These are phyloP conservation scores for Coprinellus micaceus DNA, from an alignment of 768 basidiomycete species.

Conservation along the genomic window DNA sequence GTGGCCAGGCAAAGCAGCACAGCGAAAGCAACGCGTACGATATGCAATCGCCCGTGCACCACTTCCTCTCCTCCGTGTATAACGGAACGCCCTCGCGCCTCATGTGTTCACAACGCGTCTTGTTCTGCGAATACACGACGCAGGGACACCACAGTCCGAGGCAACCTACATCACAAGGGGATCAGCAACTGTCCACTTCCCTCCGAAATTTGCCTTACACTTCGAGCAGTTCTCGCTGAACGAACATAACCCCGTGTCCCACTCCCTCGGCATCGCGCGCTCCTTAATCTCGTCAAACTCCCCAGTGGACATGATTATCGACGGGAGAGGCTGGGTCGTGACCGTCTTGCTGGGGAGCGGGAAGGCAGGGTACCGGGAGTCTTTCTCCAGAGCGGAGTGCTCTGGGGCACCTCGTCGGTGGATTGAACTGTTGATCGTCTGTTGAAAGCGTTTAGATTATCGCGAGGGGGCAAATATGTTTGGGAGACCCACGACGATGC, in stretches of 20 bases:
- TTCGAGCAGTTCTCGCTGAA: background rate
- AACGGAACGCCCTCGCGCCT: background rate
- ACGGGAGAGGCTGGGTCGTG: background rate
- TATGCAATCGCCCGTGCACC: slow-evolving; percentile 11
- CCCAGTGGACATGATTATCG: background rate
- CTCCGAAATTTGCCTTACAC: background rate
- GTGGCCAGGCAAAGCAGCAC: slow-evolving; percentile 19
- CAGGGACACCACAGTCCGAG: slow-evolving; percentile 17
- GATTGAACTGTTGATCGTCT: no score
- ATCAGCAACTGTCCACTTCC: background rate
- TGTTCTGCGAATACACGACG: slow-evolving; percentile 16
- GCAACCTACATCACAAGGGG: slow-evolving; percentile 9
- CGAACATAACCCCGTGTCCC: no score
- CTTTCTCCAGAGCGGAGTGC: background rate
- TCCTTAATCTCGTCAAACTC: background rate
- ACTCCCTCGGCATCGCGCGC: background rate
- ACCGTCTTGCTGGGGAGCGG: background rate
- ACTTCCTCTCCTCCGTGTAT: background rate
- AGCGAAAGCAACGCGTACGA: slow-evolving; percentile 15
- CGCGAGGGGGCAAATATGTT: no score
- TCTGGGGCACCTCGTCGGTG: background rate
- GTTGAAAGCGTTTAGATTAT: no score
- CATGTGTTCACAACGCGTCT: slow-evolving; percentile 16
- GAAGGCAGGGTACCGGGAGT: slow-evolving; percentile 7
- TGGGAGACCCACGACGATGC: no score